Conservation (phyloP, 2,329 filamentous ascomycete species). For the Talaromyces sp. region DNA sequence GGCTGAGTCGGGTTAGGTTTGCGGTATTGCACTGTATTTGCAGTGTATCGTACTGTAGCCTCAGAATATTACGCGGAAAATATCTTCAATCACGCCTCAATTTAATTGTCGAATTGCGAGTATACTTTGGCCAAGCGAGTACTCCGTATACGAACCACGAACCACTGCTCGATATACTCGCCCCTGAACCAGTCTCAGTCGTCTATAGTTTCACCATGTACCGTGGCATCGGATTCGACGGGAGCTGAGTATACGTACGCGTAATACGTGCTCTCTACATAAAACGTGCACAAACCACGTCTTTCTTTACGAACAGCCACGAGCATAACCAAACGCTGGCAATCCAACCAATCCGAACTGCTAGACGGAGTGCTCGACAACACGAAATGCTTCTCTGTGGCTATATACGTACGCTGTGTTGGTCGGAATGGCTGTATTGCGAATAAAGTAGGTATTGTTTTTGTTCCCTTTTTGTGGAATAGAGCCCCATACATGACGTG, state of each 20-base stretch:
- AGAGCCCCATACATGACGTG: constrained; percentile 1
- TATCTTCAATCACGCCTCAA: background rate
- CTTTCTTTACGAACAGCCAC: background rate
- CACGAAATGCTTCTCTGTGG: background rate
- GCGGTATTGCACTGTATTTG: background rate
- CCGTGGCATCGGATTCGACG: background rate
- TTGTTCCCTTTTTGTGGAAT: background rate
- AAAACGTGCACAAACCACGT: background rate
- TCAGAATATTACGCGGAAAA: background rate
- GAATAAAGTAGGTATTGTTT: constrained; percentile 1
- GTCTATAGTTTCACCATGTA: background rate
- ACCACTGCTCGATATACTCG: background rate
- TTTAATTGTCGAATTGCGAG: background rate
- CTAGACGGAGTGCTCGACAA: background rate
- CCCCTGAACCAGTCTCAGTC: background rate
- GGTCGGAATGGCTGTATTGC: background rate
- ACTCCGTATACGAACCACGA: too few species aligned
- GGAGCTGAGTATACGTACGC: background rate
- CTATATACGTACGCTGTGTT: background rate
- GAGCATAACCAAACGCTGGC: background rate
- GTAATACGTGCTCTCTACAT: background rate
- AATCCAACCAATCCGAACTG: background rate
- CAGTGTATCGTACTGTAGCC: background rate
- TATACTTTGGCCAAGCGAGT: background rate
- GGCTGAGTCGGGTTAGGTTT: background rate